phyloP scores from a whole-genome alignment of 2,329 filamentous ascomycete species.

The Stachybotrys echinatus region DNA sequence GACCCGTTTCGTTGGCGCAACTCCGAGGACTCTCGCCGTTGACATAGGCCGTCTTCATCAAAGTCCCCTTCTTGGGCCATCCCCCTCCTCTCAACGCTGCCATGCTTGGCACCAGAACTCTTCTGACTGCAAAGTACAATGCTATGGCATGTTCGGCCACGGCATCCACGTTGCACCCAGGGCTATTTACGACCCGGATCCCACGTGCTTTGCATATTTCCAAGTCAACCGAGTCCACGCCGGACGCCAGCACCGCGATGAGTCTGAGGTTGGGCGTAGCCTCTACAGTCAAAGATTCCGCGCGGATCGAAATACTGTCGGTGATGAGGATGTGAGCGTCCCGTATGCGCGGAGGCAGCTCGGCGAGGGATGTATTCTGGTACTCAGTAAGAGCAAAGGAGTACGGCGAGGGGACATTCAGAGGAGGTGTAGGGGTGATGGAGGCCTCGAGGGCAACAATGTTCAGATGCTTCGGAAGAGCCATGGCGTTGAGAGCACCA shows the following conservation, averaged over 20 bases:
- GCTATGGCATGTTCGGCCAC: slow-evolving; percentile 69
- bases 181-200: slow-evolving; percentile 70
- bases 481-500: no score
- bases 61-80: slow-evolving; percentile 3
- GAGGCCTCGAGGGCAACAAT: slow-evolving; percentile 8
- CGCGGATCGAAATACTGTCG: slow-evolving; percentile 13
- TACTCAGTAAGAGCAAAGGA: slow-evolving; percentile 5
- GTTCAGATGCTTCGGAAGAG: slow-evolving; percentile 4
- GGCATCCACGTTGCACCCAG: slow-evolving; percentile 67
- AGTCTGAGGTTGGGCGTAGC: slow-evolving; percentile 6
- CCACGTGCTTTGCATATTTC: slow-evolving; percentile 38
- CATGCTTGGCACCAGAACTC: slow-evolving; percentile 1
- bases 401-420: slow-evolving; percentile 4
- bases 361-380: background rate
- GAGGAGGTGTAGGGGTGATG: slow-evolving; percentile 5
- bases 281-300: background rate
- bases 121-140: slow-evolving; percentile 52
- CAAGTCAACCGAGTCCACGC: slow-evolving; percentile 71
- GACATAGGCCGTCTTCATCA: slow-evolving; percentile 5
- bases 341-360: slow-evolving; percentile 9
- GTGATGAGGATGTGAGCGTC: slow-evolving; percentile 19
- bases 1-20: slow-evolving; percentile 19
- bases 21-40: slow-evolving; percentile 15
- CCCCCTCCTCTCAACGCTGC: background rate
- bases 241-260: slow-evolving; percentile 37